Conservation (phyloP, 176 grass and related monocot species). For the Cenchrus americanus region DNA sequence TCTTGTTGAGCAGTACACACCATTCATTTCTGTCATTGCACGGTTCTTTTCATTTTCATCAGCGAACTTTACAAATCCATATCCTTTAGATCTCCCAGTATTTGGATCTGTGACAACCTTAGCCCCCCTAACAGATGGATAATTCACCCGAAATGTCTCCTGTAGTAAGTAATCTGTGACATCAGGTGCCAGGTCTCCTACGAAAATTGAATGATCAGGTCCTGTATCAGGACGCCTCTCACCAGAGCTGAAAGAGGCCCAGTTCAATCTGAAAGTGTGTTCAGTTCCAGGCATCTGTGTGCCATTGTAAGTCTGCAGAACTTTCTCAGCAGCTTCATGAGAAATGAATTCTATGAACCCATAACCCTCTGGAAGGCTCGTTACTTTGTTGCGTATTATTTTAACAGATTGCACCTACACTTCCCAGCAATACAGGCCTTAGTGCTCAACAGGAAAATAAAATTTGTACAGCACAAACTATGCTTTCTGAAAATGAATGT, state of each 20-base stretch:
- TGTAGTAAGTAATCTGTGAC: slow-evolving; percentile 98
- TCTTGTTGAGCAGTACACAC: slow-evolving; percentile 91
- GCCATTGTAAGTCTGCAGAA: slow-evolving; percentile 90
- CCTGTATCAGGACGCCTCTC: slow-evolving; percentile 80
- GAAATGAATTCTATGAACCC: slow-evolving; percentile 98
- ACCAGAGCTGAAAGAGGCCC: slow-evolving; percentile 96
- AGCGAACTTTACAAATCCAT: slow-evolving; percentile 98
- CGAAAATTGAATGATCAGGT: slow-evolving; percentile 91
- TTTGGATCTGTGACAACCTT: slow-evolving; percentile 99
- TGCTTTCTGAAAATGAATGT: slow-evolving; percentile 29
- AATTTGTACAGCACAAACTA: not conserved
- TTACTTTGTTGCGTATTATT: slow-evolving; percentile 94
- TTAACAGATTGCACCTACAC: slow-evolving; percentile 82
- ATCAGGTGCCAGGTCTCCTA: slow-evolving; percentile 98
- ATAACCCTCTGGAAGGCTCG: slow-evolving; percentile 92
- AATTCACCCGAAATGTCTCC: slow-evolving; percentile 89
- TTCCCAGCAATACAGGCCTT: slow-evolving; percentile 38
- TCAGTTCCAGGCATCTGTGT: slow-evolving; percentile 95
- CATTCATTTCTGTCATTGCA: slow-evolving; percentile 99
- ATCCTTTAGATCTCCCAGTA: slow-evolving; percentile 96
- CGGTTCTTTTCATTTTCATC: slow-evolving; percentile 97
- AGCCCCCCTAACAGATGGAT: slow-evolving; percentile 89
- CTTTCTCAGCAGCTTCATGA: slow-evolving; percentile 86
- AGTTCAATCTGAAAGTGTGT: slow-evolving; percentile 95
- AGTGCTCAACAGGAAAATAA: slow-evolving; percentile 32